These are phyloP conservation scores for Ampelocalamus luodianensis DNA, from an alignment of 176 grass and related monocot genomes.

Conservation along the genomic window DNA sequence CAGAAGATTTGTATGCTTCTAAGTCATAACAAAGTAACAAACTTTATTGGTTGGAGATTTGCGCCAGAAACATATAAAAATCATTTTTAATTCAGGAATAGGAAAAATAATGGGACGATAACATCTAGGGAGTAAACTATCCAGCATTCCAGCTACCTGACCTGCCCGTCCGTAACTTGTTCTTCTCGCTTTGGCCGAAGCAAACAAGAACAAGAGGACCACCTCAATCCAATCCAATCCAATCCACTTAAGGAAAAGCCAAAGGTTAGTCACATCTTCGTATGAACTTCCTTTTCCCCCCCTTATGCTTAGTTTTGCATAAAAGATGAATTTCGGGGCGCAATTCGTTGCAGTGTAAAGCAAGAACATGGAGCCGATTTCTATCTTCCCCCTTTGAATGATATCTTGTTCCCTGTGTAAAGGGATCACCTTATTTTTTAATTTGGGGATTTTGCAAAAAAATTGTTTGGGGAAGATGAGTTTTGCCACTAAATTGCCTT, in stretches of 20 bases:
- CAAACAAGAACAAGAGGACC: slow-evolving; percentile 22
- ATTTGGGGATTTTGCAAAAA: not conserved
- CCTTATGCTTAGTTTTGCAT: not conserved
- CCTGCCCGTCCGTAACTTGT: not conserved
- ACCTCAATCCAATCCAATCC: slow-evolving; percentile 26
- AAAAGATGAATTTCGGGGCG: not conserved
- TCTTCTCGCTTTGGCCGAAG: slow-evolving; percentile 32
- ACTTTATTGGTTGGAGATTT: slow-evolving; percentile 46
- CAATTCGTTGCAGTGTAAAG: slow-evolving; percentile 7
- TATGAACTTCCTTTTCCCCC: not conserved
- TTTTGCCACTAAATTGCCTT: not conserved
- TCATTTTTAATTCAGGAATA: not conserved
- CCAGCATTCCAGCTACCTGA: slow-evolving; percentile 30
- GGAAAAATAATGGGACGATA: slow-evolving; percentile 6
- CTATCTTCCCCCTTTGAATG: not conserved
- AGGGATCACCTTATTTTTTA: slow-evolving; percentile 14
- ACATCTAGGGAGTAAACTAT: slow-evolving; percentile 41
- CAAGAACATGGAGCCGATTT: slow-evolving; percentile 27
- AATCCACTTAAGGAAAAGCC: slow-evolving; percentile 24
- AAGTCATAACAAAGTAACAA: slow-evolving; percentile 21
- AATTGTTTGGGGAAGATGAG: slow-evolving; percentile 9
- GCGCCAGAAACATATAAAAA: slow-evolving; percentile 31
- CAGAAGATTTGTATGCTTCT: slow-evolving; percentile 36
- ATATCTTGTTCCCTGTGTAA: slow-evolving; percentile 3
- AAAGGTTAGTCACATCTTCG: slow-evolving; percentile 39